A percentile compares a stretch with the other conserved stretches of the same genome.
These are phyloP conservation scores for Beta lomatogona DNA, from an alignment of 179 eudicot genomes.

Conservation along the genomic window DNA sequence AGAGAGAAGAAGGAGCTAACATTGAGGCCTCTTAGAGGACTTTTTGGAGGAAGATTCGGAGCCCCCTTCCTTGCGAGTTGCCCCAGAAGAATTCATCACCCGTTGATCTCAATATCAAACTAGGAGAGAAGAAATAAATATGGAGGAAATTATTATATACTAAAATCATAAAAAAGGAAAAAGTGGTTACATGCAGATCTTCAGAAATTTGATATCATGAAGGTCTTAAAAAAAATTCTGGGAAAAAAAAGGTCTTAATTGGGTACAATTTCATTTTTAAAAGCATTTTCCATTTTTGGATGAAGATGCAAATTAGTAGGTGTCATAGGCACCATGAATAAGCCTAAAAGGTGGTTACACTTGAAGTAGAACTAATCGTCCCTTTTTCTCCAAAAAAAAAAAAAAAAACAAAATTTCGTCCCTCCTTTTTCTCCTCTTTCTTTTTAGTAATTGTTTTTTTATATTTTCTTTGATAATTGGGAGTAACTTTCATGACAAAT, in stretches of 20 bases:
- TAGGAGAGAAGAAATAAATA: neutral
- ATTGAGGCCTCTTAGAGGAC: conserved; percentile 46
- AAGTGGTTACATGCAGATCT: neutral
- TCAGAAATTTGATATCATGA: neutral
- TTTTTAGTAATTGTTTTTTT: too few species aligned
- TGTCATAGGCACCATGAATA: neutral
- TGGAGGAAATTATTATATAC: neutral
- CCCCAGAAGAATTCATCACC: conserved; percentile 28
- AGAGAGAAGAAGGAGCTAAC: conserved; percentile 22
- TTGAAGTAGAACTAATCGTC: neutral
- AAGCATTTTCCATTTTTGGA: neutral
- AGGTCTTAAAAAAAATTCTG: neutral
- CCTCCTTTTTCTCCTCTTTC: too few species aligned
- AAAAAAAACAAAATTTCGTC: neutral
- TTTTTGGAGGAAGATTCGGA: conserved; percentile 30
- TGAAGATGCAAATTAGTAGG: neutral
- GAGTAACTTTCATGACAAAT: too few species aligned
- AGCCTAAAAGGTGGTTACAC: neutral
- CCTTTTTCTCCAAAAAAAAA: neutral
- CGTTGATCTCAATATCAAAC: conserved; percentile 13
- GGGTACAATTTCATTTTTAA: neutral
- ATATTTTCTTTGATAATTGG: too few species aligned
- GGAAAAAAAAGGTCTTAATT: neutral
- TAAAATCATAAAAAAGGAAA: neutral
- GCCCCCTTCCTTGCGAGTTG: conserved; percentile 28